Evolutionary conservation across 768 basidiomycete genomes (phyloP).

Genomic region (Suillus alpinus): DNA sequence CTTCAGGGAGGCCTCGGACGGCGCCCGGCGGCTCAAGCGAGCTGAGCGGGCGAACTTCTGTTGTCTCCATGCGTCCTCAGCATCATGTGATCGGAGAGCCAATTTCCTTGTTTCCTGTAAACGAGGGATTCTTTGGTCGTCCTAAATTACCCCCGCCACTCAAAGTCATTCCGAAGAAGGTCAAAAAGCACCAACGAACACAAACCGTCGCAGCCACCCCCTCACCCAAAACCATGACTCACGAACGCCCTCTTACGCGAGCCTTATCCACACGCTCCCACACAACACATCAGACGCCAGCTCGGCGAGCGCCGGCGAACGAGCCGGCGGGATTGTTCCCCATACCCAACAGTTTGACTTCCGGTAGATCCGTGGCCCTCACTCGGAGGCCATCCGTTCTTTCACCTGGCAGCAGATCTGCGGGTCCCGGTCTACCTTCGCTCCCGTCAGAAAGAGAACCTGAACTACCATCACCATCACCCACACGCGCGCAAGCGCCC

Average conservation of each 20-base stretch:
- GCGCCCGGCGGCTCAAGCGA: neutral
- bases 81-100: neutral
- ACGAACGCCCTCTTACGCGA: neutral
- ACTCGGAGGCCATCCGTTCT: neutral
- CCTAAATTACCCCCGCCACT: conserved; percentile 19
- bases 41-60: neutral
- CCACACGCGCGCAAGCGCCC: neutral
- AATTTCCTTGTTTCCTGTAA: conserved; percentile 11
- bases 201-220: conserved; percentile 1
- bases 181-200: conserved; percentile 11
- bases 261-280: neutral
- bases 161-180: conserved; percentile 4
- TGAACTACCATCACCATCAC: neutral
- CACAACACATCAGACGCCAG: neutral
- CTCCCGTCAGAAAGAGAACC: too few relatives aligned
- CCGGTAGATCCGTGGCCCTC: neutral
- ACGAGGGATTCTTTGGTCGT: conserved; percentile 21
- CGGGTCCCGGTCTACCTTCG: too few relatives aligned
- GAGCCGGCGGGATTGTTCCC: neutral
- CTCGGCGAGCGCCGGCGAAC: neutral
- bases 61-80: neutral
- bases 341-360: neutral
- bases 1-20: too few relatives aligned
- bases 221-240: neutral
- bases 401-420: neutral